These are phyloP conservation scores for Pistacia integerrima DNA, from an alignment of 345 rosid genomes.

Conservation along the genomic window DNA sequence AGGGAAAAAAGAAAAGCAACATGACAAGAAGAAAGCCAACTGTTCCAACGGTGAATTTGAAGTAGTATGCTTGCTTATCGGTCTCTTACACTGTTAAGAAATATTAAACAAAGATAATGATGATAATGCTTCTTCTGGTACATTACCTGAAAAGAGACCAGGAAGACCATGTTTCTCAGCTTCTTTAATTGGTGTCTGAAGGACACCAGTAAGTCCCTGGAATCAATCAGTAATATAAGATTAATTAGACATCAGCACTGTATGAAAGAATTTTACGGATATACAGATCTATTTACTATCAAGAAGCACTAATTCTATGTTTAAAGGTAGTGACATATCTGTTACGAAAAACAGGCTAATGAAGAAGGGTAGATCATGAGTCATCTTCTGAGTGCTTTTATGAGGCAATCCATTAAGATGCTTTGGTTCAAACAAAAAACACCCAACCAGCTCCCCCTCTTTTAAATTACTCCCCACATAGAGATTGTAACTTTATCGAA, in stretches of 20 bases:
- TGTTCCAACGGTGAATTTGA: not conserved
- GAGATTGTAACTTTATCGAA: not conserved
- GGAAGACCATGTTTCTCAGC: slow-evolving; percentile 96
- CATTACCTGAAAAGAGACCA: slow-evolving; percentile 84
- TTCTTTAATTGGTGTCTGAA: slow-evolving; percentile 87
- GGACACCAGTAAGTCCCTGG: slow-evolving; percentile 95
- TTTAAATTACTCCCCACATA: not conserved
- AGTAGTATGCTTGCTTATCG: not conserved
- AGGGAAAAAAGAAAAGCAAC: slow-evolving; percentile 14
- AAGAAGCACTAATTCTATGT: not conserved
- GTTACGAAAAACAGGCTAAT: not conserved
- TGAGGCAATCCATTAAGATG: too few species aligned
- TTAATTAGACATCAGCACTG: not conserved
- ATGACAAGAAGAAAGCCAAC: not conserved
- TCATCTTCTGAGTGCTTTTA: too few species aligned
- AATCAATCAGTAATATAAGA: slow-evolving; percentile 7
- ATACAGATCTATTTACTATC: not conserved
- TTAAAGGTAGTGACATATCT: not conserved
- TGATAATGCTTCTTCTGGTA: not conserved
- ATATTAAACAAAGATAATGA: not conserved
- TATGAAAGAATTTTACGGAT: not conserved
- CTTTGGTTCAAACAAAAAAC: too few species aligned
- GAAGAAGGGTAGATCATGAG: not conserved
- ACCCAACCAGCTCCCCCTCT: too few species aligned
- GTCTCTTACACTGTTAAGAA: not conserved